Percentiles rank a stretch among this genome's conserved stretches.
Evolutionary conservation across 2,329 filamentous ascomycete genomes (phyloP).

Genomic region (Cercospora brassicicola): DNA sequence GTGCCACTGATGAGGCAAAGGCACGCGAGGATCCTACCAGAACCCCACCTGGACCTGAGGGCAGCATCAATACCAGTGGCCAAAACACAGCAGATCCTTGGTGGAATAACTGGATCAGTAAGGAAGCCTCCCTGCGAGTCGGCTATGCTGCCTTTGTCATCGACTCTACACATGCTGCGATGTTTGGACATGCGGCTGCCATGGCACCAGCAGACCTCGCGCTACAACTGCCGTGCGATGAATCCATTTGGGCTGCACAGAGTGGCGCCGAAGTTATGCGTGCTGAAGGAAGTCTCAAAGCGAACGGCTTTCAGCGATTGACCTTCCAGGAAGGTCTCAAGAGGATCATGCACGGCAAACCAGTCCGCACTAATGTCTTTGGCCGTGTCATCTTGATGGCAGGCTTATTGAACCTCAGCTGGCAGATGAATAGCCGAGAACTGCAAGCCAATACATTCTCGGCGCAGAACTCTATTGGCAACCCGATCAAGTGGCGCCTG

Average conservation of each 20-base stretch:
- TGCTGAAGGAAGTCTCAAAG: slow-evolving; percentile 75
- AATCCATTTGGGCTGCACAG: slow-evolving; percentile 86
- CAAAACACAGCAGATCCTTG: slow-evolving; percentile 76
- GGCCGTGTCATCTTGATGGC: slow-evolving; percentile 93
- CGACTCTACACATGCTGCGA: slow-evolving; percentile 93
- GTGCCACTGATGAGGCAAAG: slow-evolving; percentile 80
- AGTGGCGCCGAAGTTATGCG: slow-evolving; percentile 83
- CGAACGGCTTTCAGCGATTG: slow-evolving; percentile 78
- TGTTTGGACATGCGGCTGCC: slow-evolving; percentile 95
- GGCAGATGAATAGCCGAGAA: slow-evolving; percentile 97
- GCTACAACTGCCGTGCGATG: slow-evolving; percentile 86
- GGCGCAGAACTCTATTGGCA: slow-evolving; percentile 75
- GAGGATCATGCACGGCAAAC: slow-evolving; percentile 79
- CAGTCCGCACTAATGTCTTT: slow-evolving; percentile 88
- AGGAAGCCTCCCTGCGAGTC: slow-evolving; percentile 83
- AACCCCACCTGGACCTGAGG: slow-evolving; percentile 49
- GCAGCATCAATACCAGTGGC: slow-evolving; percentile 47
- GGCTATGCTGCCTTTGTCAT: slow-evolving; percentile 94
- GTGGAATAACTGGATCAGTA: slow-evolving; percentile 95
- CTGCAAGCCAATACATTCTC: slow-evolving; percentile 86
- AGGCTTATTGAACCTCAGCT: slow-evolving; percentile 86
- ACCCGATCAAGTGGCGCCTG: slow-evolving; percentile 85
- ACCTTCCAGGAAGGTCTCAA: slow-evolving; percentile 91
- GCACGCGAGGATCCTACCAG: slow-evolving; percentile 62
- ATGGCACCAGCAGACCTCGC: slow-evolving; percentile 98